These are phyloP conservation scores for Favolaschia claudopus DNA, from an alignment of 768 basidiomycete genomes.

Conservation along the genomic window DNA sequence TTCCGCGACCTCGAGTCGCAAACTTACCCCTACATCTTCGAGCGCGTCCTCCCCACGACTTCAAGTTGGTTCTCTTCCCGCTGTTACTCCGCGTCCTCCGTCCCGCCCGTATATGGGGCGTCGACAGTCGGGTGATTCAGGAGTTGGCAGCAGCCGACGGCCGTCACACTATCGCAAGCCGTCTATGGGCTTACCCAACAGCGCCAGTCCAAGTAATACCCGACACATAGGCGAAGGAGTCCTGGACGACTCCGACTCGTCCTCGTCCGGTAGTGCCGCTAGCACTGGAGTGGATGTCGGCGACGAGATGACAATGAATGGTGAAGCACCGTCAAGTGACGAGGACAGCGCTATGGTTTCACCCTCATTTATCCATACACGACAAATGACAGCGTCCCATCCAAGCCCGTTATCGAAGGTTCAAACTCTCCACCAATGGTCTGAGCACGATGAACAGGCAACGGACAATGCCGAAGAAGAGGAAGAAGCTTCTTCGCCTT, in stretches of 20 bases:
- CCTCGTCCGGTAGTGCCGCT: conserved; percentile 56
- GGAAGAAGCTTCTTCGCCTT: conserved; percentile 65
- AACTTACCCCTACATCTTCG: conserved; percentile 64
- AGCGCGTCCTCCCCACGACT: conserved; percentile 65
- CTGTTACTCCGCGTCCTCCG: conserved; percentile 46
- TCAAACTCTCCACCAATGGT: conserved; percentile 62
- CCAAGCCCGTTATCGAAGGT: conserved; percentile 75
- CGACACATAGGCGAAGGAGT: conserved; percentile 81
- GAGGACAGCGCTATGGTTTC: conserved; percentile 46
- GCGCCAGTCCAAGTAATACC: conserved; percentile 46
- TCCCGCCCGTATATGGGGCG: conserved; percentile 44
- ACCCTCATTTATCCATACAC: conserved; percentile 39
- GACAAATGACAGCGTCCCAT: conserved; percentile 43
- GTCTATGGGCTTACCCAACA: conserved; percentile 48
- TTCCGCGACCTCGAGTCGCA: conserved; percentile 49
- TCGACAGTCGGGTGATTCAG: conserved; percentile 43
- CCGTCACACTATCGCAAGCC: conserved; percentile 52
- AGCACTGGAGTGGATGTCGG: conserved; percentile 42
- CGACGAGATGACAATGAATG: conserved; percentile 35
- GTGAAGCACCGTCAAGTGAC: conserved; percentile 38
- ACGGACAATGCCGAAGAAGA: conserved; percentile 51
- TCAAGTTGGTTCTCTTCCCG: conserved; percentile 49
- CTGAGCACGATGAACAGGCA: conserved; percentile 51
- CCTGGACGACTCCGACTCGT: conserved; percentile 80
- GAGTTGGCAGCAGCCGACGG: conserved; percentile 37